A percentile compares a stretch with the other conserved stretches of the same genome.
Conservation (phyloP, 805 yeast genomes). For the Starmerella vaccinii region DNA sequence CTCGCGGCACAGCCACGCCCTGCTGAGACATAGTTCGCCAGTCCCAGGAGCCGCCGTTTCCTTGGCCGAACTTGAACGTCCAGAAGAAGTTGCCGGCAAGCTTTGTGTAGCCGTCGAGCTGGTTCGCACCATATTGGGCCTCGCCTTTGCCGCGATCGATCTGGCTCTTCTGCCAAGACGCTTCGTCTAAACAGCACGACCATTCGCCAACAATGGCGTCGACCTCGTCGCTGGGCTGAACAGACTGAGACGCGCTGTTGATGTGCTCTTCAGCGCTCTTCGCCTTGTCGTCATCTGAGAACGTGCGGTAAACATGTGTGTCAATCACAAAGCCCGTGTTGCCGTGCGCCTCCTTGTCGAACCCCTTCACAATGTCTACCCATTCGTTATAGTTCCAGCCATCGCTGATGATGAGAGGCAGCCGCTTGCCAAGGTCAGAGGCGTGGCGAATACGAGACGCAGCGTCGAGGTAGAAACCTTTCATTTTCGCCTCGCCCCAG, state of each 20-base stretch:
- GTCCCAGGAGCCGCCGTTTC: conserved; percentile 97
- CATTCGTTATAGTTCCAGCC: conserved; percentile 88
- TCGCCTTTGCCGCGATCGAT: conserved; percentile 46
- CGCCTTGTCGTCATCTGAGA: conserved; percentile 58
- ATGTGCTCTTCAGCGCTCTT: conserved; percentile 58
- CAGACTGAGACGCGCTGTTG: conserved; percentile 26
- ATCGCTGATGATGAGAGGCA: conserved; percentile 78
- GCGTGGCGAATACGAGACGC: conserved; percentile 43
- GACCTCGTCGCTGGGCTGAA: conserved; percentile 29
- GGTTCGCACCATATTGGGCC: conserved; percentile 49
- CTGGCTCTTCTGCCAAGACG: conserved; percentile 53
- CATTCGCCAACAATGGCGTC: conserved; percentile 83
- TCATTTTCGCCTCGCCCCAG: conserved; percentile 44
- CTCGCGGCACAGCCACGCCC: conserved; percentile 14
- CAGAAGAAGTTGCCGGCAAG: conserved; percentile 74
- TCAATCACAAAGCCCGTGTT: conserved; percentile 64
- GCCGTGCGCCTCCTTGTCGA: conserved; percentile 32
- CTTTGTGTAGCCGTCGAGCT: conserved; percentile 39
- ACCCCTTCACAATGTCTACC: conserved; percentile 51
- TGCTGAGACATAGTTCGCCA: conserved; percentile 51
- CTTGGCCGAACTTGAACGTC: conserved; percentile 79
- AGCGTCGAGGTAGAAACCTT: conserved; percentile 55
- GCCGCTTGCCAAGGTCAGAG: conserved; percentile 36
- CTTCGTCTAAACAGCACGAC: conserved; percentile 73
- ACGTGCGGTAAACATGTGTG: conserved; percentile 77